A percentile compares a stretch with the other conserved stretches of the same genome.
Conservation (phyloP, 768 basidiomycete species). For the Boletus subcaerulescens region DNA sequence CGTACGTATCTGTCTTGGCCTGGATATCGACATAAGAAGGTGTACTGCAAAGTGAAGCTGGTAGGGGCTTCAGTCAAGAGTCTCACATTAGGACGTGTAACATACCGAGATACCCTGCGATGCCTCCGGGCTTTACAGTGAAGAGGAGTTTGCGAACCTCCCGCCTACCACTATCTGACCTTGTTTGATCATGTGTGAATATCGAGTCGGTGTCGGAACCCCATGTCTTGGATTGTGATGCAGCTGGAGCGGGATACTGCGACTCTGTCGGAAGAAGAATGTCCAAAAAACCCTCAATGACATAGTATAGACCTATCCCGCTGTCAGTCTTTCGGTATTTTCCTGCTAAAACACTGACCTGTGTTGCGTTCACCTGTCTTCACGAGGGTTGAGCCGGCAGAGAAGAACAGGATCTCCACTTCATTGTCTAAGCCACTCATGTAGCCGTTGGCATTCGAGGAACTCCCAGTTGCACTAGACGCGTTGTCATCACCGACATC, state of each 20-base stretch:
- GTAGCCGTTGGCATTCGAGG: slow-evolving; percentile 49
- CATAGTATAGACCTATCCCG: slow-evolving; percentile 75
- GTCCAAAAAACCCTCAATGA: slow-evolving; percentile 95
- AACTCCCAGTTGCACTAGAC: slow-evolving; percentile 63
- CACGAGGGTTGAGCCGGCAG: slow-evolving; percentile 80
- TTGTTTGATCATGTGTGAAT: slow-evolving; percentile 32
- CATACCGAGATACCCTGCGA: slow-evolving; percentile 91
- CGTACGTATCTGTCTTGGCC: slow-evolving; percentile 98
- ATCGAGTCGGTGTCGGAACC: slow-evolving; percentile 37
- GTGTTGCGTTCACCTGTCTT: slow-evolving; percentile 88
- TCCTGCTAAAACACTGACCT: slow-evolving; percentile 42
- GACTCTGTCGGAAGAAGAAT: slow-evolving; percentile 63
- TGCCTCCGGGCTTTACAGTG: slow-evolving; percentile 95
- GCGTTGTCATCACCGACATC: slow-evolving; percentile 66
- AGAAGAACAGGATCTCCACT: slow-evolving; percentile 92
- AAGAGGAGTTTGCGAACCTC: slow-evolving; percentile 71
- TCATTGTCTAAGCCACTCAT: slow-evolving; percentile 91
- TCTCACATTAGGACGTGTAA: neutral
- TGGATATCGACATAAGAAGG: slow-evolving; percentile 96
- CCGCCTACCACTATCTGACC: slow-evolving; percentile 28
- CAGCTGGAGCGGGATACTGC: neutral
- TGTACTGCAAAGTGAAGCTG: slow-evolving; percentile 86
- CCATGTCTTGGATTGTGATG: slow-evolving; percentile 19
- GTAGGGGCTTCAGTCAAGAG: neutral
- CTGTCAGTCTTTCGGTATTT: neutral